phyloP scores from a whole-genome alignment of 2,329 filamentous ascomycete species.

The Microdochium bolleyi region DNA sequence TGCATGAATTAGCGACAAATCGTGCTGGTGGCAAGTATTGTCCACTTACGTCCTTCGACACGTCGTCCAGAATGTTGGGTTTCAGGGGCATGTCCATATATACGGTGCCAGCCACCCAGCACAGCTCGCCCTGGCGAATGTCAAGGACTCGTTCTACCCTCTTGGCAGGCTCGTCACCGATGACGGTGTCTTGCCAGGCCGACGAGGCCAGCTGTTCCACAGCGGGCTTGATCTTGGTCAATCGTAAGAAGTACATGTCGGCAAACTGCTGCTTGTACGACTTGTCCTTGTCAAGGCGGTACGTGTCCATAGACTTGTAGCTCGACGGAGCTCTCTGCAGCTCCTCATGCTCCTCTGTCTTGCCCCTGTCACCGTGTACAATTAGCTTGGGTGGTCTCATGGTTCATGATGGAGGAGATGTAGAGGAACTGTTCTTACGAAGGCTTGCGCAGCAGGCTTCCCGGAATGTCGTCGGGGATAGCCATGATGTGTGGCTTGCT shows the following conservation, averaged over 20 bases:
- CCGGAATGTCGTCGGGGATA: constrained; percentile 31
- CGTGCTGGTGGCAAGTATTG: constrained; percentile 2
- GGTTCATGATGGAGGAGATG: not conserved
- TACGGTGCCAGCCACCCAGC: constrained; percentile 90
- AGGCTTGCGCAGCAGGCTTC: constrained; percentile 37
- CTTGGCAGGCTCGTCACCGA: constrained; percentile 68
- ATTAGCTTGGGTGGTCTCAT: not conserved
- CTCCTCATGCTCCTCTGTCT: constrained; percentile 19
- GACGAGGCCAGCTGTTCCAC: constrained; percentile 68
- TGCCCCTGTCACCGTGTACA: constrained; percentile 18
- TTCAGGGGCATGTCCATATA: constrained; percentile 98
- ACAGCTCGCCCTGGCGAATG: constrained; percentile 89
- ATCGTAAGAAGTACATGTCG: constrained; percentile 93
- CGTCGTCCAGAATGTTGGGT: constrained; percentile 90
- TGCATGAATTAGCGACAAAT: constrained; percentile 1
- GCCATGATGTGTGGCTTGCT: constrained; percentile 26
- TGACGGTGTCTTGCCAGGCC: constrained; percentile 70
- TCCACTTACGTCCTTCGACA: constrained; percentile 72
- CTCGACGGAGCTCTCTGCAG: constrained; percentile 44
- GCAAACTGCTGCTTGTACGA: constrained; percentile 94
- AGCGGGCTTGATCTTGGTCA: constrained; percentile 77
- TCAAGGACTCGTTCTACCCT: constrained; percentile 85
- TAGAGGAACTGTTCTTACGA: constrained; percentile 28
- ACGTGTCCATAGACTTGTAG: constrained; percentile 73
- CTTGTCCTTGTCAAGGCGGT: constrained; percentile 59